Evolutionary conservation across 2,329 filamentous ascomycete genomes (phyloP).

Genomic region (Colletotrichum sp.): DNA sequence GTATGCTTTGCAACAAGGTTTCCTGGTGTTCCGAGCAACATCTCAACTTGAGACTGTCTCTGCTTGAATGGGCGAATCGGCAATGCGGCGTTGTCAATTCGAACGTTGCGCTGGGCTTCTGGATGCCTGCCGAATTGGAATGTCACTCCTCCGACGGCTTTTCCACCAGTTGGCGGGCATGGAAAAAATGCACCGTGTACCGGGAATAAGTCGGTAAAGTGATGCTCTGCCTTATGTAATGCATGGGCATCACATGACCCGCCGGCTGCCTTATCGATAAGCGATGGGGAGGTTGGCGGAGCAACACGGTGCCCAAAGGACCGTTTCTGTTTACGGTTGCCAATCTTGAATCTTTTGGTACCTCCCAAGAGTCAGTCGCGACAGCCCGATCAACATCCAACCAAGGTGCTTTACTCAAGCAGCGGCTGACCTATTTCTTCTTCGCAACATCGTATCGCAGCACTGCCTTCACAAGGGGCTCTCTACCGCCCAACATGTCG

Average conservation of each 20-base stretch:
- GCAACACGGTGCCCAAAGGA: conserved; percentile 6
- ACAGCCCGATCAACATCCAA: neutral
- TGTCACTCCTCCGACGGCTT: neutral
- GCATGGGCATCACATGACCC: neutral
- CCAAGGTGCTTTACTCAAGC: neutral
- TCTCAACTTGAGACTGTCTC: neutral
- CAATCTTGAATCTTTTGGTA: neutral
- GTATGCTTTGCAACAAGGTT: neutral
- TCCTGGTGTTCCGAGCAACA: neutral
- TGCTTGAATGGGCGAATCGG: neutral
- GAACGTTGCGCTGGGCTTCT: neutral
- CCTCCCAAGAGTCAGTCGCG: neutral
- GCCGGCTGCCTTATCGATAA: neutral
- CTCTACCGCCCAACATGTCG: conserved; percentile 47
- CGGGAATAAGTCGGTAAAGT: neutral
- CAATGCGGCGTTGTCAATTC: neutral
- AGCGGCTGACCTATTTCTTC: neutral
- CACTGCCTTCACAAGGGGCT: neutral
- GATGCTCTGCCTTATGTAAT: neutral
- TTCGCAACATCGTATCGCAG: neutral
- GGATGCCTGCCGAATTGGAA: neutral
- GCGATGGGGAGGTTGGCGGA: neutral
- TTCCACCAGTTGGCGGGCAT: neutral
- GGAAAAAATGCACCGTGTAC: neutral
- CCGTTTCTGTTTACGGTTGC: neutral